A percentile compares a stretch with the other conserved stretches of the same genome.
Evolutionary conservation across 2,329 filamentous ascomycete genomes (phyloP).

Genomic region (Cercospora zeae-maydis): DNA sequence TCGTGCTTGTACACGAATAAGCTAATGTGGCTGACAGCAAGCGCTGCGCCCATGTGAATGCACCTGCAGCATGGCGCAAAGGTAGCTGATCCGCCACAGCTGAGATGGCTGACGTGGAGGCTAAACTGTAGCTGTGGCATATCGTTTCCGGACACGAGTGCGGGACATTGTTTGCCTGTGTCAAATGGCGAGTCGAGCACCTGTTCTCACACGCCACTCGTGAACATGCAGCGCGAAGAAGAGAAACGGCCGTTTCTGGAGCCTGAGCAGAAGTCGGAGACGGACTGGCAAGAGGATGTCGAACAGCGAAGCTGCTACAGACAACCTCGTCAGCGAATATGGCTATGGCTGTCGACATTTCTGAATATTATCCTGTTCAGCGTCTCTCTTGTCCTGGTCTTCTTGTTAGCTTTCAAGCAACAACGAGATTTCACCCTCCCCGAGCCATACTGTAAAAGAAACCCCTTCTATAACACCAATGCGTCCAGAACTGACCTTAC

Average conservation of each 20-base stretch:
- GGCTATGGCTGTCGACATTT: conserved; percentile 9
- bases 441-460: conserved; percentile 15
- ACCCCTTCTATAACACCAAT: not conserved
- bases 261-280: not conserved
- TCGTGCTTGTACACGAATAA: not conserved
- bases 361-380: conserved; percentile 8
- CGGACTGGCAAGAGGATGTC: not conserved
- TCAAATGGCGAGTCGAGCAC: not conserved
- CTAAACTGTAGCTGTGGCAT: not conserved
- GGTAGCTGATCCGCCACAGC: not conserved
- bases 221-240: conserved; percentile 10
- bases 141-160: not conserved
- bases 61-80: conserved; percentile 2
- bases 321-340: not conserved
- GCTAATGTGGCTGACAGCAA: conserved; percentile 4
- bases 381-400: conserved; percentile 9
- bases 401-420: conserved; percentile 11
- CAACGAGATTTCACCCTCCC: not conserved
- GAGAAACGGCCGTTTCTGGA: conserved; percentile 1
- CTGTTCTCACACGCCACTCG: not conserved
- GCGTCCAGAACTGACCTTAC: not conserved
- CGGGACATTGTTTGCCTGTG: not conserved
- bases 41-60: not conserved
- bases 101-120: not conserved
- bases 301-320: not conserved